Evolutionary conservation across 306 rosid genomes (phyloP).

Genomic region (Malus fusca): DNA sequence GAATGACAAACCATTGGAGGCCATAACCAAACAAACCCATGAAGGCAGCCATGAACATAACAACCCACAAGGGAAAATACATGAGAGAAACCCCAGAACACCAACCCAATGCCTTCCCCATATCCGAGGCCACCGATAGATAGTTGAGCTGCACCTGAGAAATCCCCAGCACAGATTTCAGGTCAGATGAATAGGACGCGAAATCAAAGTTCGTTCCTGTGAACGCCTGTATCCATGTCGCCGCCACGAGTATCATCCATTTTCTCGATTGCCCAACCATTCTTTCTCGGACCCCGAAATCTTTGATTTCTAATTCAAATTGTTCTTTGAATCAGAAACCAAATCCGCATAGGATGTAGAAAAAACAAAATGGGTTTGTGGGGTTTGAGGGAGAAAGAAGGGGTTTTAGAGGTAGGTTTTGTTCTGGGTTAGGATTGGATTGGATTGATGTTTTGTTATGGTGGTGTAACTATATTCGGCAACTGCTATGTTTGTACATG

Average conservation of each 20-base stretch:
- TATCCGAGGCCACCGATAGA: conserved; percentile 61
- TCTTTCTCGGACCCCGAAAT: neutral
- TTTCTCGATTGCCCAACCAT: conserved; percentile 39
- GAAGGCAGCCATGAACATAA: conserved; percentile 41
- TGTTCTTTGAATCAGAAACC: neutral
- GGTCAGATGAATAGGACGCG: conserved; percentile 53
- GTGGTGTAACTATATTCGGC: neutral
- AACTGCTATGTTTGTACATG: neutral
- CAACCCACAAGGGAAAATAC: conserved; percentile 50
- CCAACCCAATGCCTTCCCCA: conserved; percentile 75
- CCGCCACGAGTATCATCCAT: conserved; percentile 46
- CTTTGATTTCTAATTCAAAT: neutral
- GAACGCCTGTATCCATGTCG: conserved; percentile 65
- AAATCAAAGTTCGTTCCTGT: conserved; percentile 76
- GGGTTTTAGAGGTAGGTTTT: neutral
- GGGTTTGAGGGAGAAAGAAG: neutral
- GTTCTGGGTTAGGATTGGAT: neutral
- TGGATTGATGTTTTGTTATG: neutral
- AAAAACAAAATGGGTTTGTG: neutral
- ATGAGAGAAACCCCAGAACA: conserved; percentile 49
- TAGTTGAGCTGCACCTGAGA: conserved; percentile 63
- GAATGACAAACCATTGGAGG: conserved; percentile 59
- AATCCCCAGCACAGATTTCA: conserved; percentile 52
- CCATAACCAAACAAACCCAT: conserved; percentile 58
- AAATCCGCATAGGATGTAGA: neutral